phyloP scores from a whole-genome alignment of 163 green algal genomes.

The Chloroidium sp. region DNA sequence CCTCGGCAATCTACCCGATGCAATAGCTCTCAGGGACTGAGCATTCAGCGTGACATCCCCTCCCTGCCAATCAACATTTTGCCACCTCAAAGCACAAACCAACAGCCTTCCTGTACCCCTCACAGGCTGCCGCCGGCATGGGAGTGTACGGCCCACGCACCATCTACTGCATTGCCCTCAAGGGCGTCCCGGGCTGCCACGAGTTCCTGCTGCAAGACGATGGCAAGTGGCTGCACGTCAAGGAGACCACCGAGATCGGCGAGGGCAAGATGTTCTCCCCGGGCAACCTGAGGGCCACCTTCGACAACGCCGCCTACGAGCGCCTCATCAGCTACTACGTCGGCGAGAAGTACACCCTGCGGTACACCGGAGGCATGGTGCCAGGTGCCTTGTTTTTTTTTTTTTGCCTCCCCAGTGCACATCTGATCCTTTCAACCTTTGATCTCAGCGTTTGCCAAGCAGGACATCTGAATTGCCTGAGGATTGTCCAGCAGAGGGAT shows the following conservation, averaged over 20 bases:
- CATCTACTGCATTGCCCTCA: conserved; percentile 82
- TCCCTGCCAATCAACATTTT: no score
- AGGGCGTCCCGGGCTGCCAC: conserved; percentile 76
- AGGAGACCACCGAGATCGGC: conserved; percentile 90
- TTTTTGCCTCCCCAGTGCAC: no score
- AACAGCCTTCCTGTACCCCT: conserved; percentile 21
- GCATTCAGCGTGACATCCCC: no score
- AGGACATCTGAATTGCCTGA: no score
- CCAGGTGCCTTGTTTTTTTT: not conserved
- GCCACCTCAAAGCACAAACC: not conserved
- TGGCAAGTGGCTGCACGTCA: conserved; percentile 92
- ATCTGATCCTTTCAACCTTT: no score
- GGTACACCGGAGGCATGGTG: conserved; percentile 67
- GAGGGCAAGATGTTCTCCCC: conserved; percentile 95
- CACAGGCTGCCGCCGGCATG: conserved; percentile 80
- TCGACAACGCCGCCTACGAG: conserved; percentile 92
- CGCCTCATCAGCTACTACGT: conserved; percentile 85
- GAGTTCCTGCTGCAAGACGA: conserved; percentile 96
- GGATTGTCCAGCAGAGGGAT: no score
- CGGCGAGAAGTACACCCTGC: conserved; percentile 89
- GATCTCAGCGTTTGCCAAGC: no score
- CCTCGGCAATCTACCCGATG: no score
- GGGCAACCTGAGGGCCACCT: conserved; percentile 87
- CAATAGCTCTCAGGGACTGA: no score
- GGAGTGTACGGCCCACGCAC: conserved; percentile 87